Evolutionary conservation across 208 protist genomes (phyloP), one percentile per base, ranked within the genome.

Genomic region (Trypanosoma caninum): DNA sequence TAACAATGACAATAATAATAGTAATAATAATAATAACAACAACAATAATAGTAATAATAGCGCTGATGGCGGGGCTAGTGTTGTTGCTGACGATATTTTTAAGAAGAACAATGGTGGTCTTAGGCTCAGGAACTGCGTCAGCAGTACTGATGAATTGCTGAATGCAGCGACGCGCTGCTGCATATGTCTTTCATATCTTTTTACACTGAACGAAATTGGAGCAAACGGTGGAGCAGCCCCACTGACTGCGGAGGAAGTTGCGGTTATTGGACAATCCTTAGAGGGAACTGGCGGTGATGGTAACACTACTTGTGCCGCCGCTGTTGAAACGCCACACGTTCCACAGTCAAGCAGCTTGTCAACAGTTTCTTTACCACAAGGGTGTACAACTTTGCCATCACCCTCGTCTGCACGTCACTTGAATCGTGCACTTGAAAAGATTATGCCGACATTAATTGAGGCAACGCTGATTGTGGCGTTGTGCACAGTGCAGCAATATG

Each of bases 361-460:
- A 3, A 16, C 27, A 25, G 8, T 28, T 52, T 14, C 25, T 27
- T n/a, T 9, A 20, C 11, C 41, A n/a, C n/a, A n/a, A n/a, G n/a
- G n/a, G n/a, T n/a, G n/a, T n/a, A n/a, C n/a, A n/a, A n/a, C n/a
- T 16, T 35, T 16, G 0, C 8, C 20, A 44, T 22, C 35, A 46
- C 2, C 37, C 16, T 16, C 61, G 11, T n/a, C 44, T 51, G 5
- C 27, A 20, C 56, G 55, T 53, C 20, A 53, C 18, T 30, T 73
- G n/a, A 73, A 63, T 30, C 57, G 67, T n/a, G 67, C 67, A 20
- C 25, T 73, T 10, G 67, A 73, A 35, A 73, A 73, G 41, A 73
- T 78, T 10, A 62, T 78, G 37, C 72, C 67, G 10, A 78, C 72
- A 27, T 33, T 78, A 14, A 62, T 74, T 41, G 72, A 78, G 55